These are phyloP conservation scores for Termitomyces sp. DNA, from an alignment of 768 basidiomycete genomes.

Conservation along the genomic window DNA sequence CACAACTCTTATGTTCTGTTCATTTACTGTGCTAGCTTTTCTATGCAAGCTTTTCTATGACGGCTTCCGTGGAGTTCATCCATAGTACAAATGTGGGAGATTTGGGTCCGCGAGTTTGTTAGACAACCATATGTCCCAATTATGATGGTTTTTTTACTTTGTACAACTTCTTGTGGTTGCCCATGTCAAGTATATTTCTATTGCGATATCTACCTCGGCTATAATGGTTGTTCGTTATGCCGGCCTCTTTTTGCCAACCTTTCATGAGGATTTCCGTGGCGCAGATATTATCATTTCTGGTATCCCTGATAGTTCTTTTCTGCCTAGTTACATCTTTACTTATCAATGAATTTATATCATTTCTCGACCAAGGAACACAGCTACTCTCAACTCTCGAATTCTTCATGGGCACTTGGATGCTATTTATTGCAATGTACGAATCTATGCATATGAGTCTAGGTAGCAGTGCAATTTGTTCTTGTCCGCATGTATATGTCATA, in stretches of 20 bases:
- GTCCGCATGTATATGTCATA: not conserved
- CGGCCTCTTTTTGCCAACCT: slow-evolving; percentile 8
- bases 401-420: slow-evolving; percentile 9
- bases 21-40: too few species aligned
- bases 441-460: not conserved
- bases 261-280: slow-evolving; percentile 11
- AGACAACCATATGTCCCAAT: too few species aligned
- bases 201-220: too few species aligned
- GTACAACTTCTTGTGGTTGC: too few species aligned
- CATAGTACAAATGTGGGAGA: too few species aligned
- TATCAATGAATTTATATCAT: not conserved
- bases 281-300: slow-evolving; percentile 8
- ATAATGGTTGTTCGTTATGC: slow-evolving; percentile 8
- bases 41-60: too few species aligned
- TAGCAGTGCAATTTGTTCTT: not conserved
- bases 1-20: too few species aligned
- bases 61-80: too few species aligned
- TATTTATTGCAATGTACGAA: slow-evolving; percentile 9
- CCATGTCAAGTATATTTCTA: too few species aligned
- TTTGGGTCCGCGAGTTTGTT: too few species aligned
- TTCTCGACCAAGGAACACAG: slow-evolving; percentile 1
- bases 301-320: slow-evolving; percentile 2
- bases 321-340: not conserved
- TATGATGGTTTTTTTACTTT: too few species aligned
- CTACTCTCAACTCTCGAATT: slow-evolving; percentile 4